Evolutionary conservation across 2,329 filamentous ascomycete species (phyloP).

Genomic region (Blumeriella jaapii): DNA sequence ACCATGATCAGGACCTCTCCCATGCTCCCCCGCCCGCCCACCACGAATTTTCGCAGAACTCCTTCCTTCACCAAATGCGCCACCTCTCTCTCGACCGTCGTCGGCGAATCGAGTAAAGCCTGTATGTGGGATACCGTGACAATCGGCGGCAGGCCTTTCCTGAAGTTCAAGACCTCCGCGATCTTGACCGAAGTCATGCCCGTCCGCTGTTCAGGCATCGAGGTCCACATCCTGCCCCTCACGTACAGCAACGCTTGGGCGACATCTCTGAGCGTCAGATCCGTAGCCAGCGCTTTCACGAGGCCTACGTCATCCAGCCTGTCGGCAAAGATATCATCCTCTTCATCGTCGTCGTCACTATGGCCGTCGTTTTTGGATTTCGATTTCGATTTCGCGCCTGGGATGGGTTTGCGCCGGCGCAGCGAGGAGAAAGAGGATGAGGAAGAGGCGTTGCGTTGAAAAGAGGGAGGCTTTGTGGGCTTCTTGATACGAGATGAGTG

Average conservation of each 20-base stretch:
- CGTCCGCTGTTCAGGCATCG: constrained; percentile 42
- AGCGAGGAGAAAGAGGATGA: constrained; percentile 20
- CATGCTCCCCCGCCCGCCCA: constrained; percentile 43
- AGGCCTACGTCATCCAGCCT: constrained; percentile 50
- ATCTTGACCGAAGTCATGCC: constrained; percentile 55
- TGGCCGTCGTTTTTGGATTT: too few relatives aligned
- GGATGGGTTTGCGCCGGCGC: constrained; percentile 22
- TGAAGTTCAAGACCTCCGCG: constrained; percentile 51
- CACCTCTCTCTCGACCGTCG: constrained; percentile 55
- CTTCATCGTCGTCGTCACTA: constrained; percentile 17
- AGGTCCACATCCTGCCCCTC: constrained; percentile 49
- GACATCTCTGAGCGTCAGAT: constrained; percentile 47
- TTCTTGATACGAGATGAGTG: constrained; percentile 27
- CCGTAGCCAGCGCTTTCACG: constrained; percentile 40
- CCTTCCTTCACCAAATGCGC: constrained; percentile 47
- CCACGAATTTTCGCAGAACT: constrained; percentile 46
- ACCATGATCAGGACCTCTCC: constrained; percentile 55
- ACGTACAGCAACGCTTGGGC: constrained; percentile 55
- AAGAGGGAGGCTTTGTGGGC: constrained; percentile 17
- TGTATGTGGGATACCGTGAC: constrained; percentile 56
- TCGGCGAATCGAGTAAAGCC: constrained; percentile 49
- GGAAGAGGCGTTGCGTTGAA: constrained; percentile 20
- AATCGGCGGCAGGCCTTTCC: constrained; percentile 47
- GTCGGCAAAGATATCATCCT: constrained; percentile 32
- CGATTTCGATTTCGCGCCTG: constrained; percentile 11